These are phyloP conservation scores for Colletotrichum tofieldiae DNA, from an alignment of 2,329 filamentous ascomycete species.

Conservation along the genomic window DNA sequence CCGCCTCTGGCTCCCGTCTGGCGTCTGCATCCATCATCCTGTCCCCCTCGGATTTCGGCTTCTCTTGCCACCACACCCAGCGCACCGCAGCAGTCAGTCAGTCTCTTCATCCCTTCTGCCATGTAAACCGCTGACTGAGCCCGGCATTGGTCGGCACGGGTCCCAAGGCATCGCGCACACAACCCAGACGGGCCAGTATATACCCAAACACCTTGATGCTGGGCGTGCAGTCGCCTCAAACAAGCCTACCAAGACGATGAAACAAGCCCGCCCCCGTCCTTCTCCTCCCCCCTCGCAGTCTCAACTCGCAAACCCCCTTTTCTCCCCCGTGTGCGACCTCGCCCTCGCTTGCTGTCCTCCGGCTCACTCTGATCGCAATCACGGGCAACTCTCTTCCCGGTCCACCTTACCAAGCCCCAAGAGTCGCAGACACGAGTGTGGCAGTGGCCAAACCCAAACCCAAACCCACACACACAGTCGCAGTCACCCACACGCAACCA, in stretches of 20 bases:
- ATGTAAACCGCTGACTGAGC: neutral
- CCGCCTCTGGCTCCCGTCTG: neutral
- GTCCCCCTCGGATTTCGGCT: conserved; percentile 33
- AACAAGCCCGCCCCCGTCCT: conserved; percentile 28
- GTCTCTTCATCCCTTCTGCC: too few species aligned
- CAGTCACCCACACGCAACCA: neutral
- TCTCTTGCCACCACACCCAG: neutral
- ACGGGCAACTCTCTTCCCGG: conserved; percentile 36
- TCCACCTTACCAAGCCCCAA: conserved; percentile 32
- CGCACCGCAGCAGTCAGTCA: neutral
- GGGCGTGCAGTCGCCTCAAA: conserved; percentile 42
- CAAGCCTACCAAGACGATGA: conserved; percentile 35
- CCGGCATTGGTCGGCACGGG: conserved; percentile 27
- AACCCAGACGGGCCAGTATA: neutral
- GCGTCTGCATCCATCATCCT: neutral
- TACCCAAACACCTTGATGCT: conserved; percentile 22
- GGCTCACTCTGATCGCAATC: neutral
- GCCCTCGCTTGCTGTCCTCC: neutral
- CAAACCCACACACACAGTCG: neutral
- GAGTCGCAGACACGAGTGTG: neutral
- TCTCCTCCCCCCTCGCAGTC: neutral
- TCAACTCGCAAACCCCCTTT: neutral
- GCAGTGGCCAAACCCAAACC: neutral
- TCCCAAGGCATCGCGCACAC: conserved; percentile 5
- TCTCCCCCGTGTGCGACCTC: neutral